phyloP scores from a whole-genome alignment of 2,329 filamentous ascomycete genomes.

The Botryosphaeria agaves region DNA sequence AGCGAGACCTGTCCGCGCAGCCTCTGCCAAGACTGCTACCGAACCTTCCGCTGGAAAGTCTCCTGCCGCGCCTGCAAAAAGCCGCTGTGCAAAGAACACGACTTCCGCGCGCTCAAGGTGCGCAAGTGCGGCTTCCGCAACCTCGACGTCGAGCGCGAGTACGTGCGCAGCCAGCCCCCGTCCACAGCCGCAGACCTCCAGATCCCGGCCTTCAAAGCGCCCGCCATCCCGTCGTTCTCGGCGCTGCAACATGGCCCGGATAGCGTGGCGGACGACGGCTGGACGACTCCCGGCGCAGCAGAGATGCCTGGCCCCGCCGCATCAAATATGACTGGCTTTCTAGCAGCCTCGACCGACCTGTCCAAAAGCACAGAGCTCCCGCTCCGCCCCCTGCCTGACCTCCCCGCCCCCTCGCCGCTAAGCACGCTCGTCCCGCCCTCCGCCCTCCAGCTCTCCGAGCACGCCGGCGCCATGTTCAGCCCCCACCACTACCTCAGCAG shows the following conservation, averaged over 20 bases:
- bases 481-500: too few species aligned
- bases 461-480: background rate
- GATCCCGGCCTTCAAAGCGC: conserved; percentile 19
- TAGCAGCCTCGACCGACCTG: too few species aligned
- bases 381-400: background rate
- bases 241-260: too few species aligned
- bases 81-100: conserved; percentile 41
- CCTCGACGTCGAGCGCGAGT: conserved; percentile 29
- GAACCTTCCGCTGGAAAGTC: conserved; percentile 41
- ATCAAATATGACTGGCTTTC: too few species aligned
- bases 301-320: conserved; percentile 10
- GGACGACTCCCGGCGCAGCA: too few species aligned
- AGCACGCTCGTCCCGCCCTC: background rate
- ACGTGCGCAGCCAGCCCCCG: conserved; percentile 15
- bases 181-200: conserved; percentile 13
- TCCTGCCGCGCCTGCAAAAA: conserved; percentile 39
- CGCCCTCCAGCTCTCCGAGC: background rate
- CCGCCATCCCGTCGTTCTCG: conserved; percentile 3
- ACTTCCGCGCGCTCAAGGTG: conserved; percentile 37
- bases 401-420: background rate
- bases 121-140: conserved; percentile 40
- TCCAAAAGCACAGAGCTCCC: background rate
- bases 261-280: background rate
- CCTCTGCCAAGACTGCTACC: conserved; percentile 39
- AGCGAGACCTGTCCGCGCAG: conserved; percentile 34